Conservation (phyloP, 345 rosid species). For the Lumnitzera racemosa region DNA sequence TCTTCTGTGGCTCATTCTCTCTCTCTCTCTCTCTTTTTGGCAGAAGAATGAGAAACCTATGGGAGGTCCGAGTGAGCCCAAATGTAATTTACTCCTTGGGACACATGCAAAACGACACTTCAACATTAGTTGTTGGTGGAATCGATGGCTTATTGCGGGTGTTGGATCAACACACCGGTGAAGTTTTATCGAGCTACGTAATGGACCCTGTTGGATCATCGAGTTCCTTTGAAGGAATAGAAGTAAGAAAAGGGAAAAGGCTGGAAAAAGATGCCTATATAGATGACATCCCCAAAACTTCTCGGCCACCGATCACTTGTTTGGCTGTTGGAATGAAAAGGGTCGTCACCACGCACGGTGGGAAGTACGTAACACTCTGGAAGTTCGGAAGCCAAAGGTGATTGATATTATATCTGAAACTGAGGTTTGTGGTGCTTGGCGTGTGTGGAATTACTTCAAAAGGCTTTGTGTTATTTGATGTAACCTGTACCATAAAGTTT, state of each 20-base stretch:
- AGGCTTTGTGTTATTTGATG: no score
- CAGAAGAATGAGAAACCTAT: constrained; percentile 69
- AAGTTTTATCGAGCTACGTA: constrained; percentile 40
- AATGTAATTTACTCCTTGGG: constrained; percentile 69
- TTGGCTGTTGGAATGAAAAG: constrained; percentile 83
- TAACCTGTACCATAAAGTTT: no score
- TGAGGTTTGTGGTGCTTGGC: not conserved
- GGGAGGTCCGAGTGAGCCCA: constrained; percentile 71
- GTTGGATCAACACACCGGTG: constrained; percentile 60
- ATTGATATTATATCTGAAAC: not conserved
- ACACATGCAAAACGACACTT: constrained; percentile 43
- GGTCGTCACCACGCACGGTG: constrained; percentile 60
- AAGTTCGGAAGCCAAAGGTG: constrained; percentile 24
- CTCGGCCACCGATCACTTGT: constrained; percentile 64
- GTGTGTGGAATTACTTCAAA: constrained; percentile 6
- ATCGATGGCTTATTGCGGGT: constrained; percentile 79
- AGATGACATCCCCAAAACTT: constrained; percentile 41
- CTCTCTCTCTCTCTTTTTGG: not conserved
- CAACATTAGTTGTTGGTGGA: constrained; percentile 66
- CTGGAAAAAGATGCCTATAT: constrained; percentile 26
- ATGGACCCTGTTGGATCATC: constrained; percentile 26
- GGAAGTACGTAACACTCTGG: constrained; percentile 62
- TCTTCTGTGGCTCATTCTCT: not conserved
- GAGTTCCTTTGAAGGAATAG: constrained; percentile 18
- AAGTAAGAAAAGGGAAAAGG: constrained; percentile 46